Evolutionary conservation across 805 yeast species (phyloP).

Genomic region (Wickerhamiella sergipiensis): DNA sequence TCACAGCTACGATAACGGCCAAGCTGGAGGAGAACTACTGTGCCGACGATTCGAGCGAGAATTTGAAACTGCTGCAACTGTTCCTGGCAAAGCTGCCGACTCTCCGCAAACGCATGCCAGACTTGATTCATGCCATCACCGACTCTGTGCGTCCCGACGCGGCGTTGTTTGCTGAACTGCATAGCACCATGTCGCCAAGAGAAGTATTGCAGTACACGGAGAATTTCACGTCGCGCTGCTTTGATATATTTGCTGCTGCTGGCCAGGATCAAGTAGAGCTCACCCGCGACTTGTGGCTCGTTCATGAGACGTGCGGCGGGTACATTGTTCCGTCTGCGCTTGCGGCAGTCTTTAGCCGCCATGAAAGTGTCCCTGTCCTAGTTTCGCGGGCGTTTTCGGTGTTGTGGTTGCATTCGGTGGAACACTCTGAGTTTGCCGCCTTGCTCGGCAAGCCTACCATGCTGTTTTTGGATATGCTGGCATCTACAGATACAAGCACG

Average conservation of each 20-base stretch:
- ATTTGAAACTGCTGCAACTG: neutral
- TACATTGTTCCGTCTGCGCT: conserved; percentile 60
- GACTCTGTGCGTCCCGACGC: conserved; percentile 3
- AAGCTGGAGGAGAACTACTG: conserved; percentile 16
- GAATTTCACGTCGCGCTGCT: neutral
- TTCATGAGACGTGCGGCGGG: conserved; percentile 40
- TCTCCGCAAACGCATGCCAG: neutral
- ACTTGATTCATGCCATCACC: neutral
- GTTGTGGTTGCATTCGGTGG: conserved; percentile 66
- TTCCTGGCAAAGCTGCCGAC: neutral
- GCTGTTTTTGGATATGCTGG: conserved; percentile 47
- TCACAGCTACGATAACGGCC: conserved; percentile 19
- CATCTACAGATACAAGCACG: neutral
- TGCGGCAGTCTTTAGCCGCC: conserved; percentile 37
- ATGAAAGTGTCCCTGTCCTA: conserved; percentile 24
- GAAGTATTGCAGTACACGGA: conserved; percentile 7
- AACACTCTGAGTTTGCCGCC: conserved; percentile 28
- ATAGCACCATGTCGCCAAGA: conserved; percentile 3
- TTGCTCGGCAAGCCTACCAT: conserved; percentile 52
- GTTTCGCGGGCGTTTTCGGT: conserved; percentile 44
- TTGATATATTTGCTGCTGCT: conserved; percentile 22
- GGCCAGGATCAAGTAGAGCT: conserved; percentile 57
- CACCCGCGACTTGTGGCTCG: conserved; percentile 46
- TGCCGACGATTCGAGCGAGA: conserved; percentile 2
- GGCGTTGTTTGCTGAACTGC: conserved; percentile 7